Base-by-base conservation (phyloP, 176 grass and related monocot species). In the Cenchrus fungigraminus region DNA sequence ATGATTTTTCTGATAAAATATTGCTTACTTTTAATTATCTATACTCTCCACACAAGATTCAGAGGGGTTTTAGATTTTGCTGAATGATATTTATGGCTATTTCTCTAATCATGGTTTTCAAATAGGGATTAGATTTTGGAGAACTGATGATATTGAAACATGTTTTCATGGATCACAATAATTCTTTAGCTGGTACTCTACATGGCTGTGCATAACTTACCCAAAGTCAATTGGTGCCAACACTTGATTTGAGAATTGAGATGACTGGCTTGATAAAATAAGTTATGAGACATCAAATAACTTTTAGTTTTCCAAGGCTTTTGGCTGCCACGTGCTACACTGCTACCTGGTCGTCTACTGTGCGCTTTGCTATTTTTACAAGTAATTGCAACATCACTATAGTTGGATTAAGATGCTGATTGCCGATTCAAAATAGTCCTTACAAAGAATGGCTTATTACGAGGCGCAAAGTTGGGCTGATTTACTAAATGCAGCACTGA, bases 371-470 rank as follows among this genome's bases (percentile, higher is more conserved):
- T 63, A 7, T 62, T 63, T 51, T 59, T 42, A 16, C 28, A 52
- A 28, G 19, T 52, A 22, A 40, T 12, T 72, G 45, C 9, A 62
- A 54, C 52, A 22, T n/a, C 6, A 2, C 29, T 34, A 19, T 65
- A 73, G 77, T n/a, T n/a, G 22, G 34, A 81, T 77, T 64, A 82
- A 47, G 5, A 55, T 59, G 22, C 45, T 77, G 59, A 84, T 40
- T 60, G 22, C 16, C 71, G 17, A 58, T 79, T 46, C 4, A 86
- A 25, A 78, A 61, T 49, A 55, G 44, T 73, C 64, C 37, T 56
- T 15, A 8, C 34, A 54, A 61, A 8, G 53, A 20, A 76, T 81
- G 68, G 31, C 25, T 64, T 81, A 40, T 78, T 68, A 40, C 15
- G 43, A 81, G 78, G 22, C 71, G 46, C 9, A 25, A 63, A 63